Evolutionary conservation across 2,329 filamentous ascomycete species (phyloP), one percentile per base, ranked within the genome.

Genomic region (Cercospora berteroae): DNA sequence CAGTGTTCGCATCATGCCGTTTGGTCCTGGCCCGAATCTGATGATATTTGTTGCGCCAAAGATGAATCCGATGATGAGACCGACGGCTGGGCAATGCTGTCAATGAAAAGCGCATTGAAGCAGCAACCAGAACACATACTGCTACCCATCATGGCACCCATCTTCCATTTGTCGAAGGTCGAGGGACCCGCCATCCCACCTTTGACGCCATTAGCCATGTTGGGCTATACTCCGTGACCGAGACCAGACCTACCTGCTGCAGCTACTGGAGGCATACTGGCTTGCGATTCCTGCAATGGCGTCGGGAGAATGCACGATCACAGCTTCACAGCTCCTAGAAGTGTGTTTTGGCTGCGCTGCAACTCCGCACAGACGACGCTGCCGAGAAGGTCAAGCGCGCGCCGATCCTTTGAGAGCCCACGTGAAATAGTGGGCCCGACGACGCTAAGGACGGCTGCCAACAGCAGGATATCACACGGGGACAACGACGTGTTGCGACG

Each of bases 131-230:
- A 27, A 23, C 50, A 67, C 93, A 76, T 91, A 98, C 94, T 96
- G 79, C 93, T 92, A 74, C 95, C 95, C 93, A 98, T 98, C 90
- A 99, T 90, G 70, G 91, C 93, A 75, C 95, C 95, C 93, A 98
- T 97, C 85, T 97, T 97, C 80, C 94, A 84, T 80, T 92, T 92
- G 79, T 92, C 89, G 72, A 90, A 84, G 67, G 87, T 89, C 58
- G 89, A 90, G 67, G 88, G 89, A 71, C 87, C 89, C 71, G 70
- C 60, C 70, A 75, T 73, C 59, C 75, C 75, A 61, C 74, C 61
- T 64, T 44, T 57, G 50, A 42, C 12, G 23, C 25, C 8, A 52
- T 64, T 58, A 64, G 61, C 61, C 48, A 64, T 20, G 33, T 13
- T 29, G 23, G 23, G n/a, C 12, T 25, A 42, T 58, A 31, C 23